phyloP scores from a whole-genome alignment of 768 basidiomycete genomes.

The Coprinellus micaceus region DNA sequence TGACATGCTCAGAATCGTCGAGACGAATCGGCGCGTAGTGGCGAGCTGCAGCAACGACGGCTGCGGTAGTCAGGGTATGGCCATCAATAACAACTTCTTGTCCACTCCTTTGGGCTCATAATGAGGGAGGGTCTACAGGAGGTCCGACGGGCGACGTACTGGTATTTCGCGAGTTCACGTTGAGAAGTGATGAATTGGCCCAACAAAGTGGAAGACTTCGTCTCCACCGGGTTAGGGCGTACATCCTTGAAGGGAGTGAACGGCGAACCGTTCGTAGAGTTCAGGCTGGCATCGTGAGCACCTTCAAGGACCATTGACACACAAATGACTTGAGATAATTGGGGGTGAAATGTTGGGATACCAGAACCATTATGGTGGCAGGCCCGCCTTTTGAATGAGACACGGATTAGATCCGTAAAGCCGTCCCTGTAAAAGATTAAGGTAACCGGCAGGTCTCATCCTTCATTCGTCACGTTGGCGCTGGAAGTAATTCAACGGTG shows the following conservation, averaged over 20 bases:
- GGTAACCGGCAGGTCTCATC: neutral
- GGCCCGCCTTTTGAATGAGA: constrained; percentile 15
- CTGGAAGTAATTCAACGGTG: neutral
- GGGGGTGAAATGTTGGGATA: constrained; percentile 2
- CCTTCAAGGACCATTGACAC: constrained; percentile 26
- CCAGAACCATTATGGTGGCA: neutral
- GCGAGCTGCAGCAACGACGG: constrained; percentile 65
- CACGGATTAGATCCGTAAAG: constrained; percentile 31
- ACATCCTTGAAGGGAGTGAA: constrained; percentile 16
- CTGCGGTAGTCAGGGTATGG: constrained; percentile 59
- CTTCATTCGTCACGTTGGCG: neutral
- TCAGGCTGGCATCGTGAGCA: constrained; percentile 17
- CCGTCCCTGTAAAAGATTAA: no score
- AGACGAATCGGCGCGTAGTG: constrained; percentile 44
- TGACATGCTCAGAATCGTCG: constrained; percentile 36
- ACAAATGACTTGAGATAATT: constrained; percentile 7
- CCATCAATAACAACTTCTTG: constrained; percentile 61
- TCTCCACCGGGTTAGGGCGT: constrained; percentile 6
- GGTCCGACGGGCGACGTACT: constrained; percentile 30
- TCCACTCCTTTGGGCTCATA: constrained; percentile 43
- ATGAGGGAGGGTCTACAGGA: constrained; percentile 39
- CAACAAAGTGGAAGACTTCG: constrained; percentile 15
- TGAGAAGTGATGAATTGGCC: constrained; percentile 43
- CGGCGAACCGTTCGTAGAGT: constrained; percentile 13
- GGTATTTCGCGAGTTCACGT: constrained; percentile 52